Conservation (phyloP, 768 basidiomycete genomes). For the Bullera alba region DNA sequence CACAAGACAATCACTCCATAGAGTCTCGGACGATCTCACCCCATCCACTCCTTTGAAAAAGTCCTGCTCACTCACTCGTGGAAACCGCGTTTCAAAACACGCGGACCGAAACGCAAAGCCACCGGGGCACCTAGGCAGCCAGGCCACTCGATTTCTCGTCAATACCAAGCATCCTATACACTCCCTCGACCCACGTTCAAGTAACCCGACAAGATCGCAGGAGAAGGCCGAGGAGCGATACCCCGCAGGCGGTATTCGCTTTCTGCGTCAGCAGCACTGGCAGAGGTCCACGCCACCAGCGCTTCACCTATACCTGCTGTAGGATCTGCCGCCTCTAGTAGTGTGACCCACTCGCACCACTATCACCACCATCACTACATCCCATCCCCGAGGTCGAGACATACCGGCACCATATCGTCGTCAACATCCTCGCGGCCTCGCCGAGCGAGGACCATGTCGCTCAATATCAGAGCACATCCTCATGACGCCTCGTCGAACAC, state of each 20-base stretch:
- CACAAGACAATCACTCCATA: no score
- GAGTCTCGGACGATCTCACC: no score
- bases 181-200: not conserved
- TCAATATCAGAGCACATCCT: not conserved
- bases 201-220: not conserved
- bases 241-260: not conserved
- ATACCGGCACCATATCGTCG: not conserved
- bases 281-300: not conserved
- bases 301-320: not conserved
- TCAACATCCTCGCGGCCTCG: not conserved
- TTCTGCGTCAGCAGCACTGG: not conserved
- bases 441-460: constrained; percentile 1
- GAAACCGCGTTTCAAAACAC: no score
- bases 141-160: no score
- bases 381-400: not conserved
- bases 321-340: not conserved
- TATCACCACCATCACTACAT: no score
- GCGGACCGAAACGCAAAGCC: no score
- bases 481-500: not conserved
- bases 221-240: not conserved
- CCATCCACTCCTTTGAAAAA: no score
- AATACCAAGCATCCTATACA: not conserved
- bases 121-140: no score
- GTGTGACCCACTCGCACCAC: not conserved
- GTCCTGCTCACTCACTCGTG: no score